These are phyloP conservation scores for Linnemannia schmuckeri DNA, from an alignment of 192 early-diverging fungal species.

Conservation along the genomic window DNA sequence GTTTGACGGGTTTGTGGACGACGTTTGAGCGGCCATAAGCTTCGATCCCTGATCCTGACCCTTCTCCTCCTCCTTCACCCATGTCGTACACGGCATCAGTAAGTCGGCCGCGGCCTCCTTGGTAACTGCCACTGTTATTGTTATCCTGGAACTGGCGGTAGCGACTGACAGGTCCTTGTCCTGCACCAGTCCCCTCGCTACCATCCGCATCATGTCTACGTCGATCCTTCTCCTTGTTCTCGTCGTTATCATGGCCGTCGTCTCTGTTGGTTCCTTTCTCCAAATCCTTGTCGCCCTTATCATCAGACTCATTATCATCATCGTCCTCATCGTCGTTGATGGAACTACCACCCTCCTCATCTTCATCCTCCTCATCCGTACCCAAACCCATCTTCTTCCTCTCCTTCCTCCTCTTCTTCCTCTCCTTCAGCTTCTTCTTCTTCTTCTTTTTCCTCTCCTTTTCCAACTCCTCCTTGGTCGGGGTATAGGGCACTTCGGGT, in stretches of 20 bases:
- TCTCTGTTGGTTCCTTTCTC: neutral
- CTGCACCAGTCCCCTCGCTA: conserved; percentile 2
- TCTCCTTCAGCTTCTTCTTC: conserved; percentile 16
- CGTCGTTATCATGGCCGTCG: neutral
- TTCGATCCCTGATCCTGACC: neutral
- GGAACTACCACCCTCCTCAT: conserved; percentile 6
- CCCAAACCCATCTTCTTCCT: neutral
- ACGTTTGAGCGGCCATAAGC: conserved; percentile 9
- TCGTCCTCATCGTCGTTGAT: conserved; percentile 1
- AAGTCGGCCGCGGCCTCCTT: neutral
- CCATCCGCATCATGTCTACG: neutral
- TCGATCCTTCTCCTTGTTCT: neutral
- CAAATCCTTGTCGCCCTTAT: neutral
- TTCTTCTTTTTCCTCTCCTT: conserved; percentile 33
- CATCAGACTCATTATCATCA: conserved; percentile 6
- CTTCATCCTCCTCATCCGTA: neutral
- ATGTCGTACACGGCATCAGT: conserved; percentile 23
- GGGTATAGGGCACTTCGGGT: conserved; percentile 50
- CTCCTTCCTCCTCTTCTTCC: conserved; percentile 13
- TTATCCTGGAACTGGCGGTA: neutral
- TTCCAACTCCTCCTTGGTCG: conserved; percentile 22
- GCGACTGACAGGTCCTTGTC: neutral
- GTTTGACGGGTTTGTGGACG: conserved; percentile 20
- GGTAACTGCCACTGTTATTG: neutral
- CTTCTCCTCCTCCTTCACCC: conserved; percentile 8